phyloP scores from a whole-genome alignment of 1,139 yeast species.

The Hyphopichia wangnamkhiaoensis region DNA sequence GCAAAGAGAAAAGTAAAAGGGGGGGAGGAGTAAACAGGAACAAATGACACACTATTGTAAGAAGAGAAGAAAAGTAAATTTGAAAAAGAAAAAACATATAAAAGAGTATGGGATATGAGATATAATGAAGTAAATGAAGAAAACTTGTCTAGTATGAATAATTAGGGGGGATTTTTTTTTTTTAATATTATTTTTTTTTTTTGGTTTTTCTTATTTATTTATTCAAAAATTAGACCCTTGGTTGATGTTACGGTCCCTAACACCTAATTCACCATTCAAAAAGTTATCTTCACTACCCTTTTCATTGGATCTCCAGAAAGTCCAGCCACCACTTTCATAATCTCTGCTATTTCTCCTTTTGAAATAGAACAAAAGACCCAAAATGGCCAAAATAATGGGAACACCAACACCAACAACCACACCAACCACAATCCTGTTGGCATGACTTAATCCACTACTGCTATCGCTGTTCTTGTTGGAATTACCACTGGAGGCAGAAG shows the following conservation, averaged over 20 bases:
- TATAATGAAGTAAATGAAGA: too few relatives aligned
- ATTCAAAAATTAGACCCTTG: slow-evolving; percentile 49
- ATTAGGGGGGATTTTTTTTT: too few relatives aligned
- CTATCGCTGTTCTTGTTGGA: slow-evolving; percentile 12
- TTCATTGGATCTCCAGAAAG: slow-evolving; percentile 53
- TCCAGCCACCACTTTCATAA: slow-evolving; percentile 43
- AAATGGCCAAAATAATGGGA: slow-evolving; percentile 38
- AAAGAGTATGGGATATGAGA: too few relatives aligned
- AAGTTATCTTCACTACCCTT: slow-evolving; percentile 53
- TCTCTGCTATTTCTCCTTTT: slow-evolving; percentile 35
- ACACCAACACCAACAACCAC: slow-evolving; percentile 56
- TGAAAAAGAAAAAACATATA: too few relatives aligned
- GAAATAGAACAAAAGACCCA: slow-evolving; percentile 36
- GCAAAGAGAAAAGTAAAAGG: too few relatives aligned
- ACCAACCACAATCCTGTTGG: slow-evolving; percentile 50
- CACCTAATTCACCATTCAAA: slow-evolving; percentile 61
- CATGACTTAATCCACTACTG: slow-evolving; percentile 39
- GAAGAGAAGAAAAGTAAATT: too few relatives aligned
- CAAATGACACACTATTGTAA: too few relatives aligned
- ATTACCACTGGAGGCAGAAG: slow-evolving; percentile 27
- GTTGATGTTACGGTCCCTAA: slow-evolving; percentile 45
- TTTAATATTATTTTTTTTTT: too few relatives aligned
- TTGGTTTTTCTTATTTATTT: too few relatives aligned
- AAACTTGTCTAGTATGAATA: too few relatives aligned
- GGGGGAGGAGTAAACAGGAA: too few relatives aligned